Evolutionary conservation across 1,139 yeast genomes (phyloP), one percentile per base, ranked within the genome.

Genomic region (Hansenula sp.): DNA sequence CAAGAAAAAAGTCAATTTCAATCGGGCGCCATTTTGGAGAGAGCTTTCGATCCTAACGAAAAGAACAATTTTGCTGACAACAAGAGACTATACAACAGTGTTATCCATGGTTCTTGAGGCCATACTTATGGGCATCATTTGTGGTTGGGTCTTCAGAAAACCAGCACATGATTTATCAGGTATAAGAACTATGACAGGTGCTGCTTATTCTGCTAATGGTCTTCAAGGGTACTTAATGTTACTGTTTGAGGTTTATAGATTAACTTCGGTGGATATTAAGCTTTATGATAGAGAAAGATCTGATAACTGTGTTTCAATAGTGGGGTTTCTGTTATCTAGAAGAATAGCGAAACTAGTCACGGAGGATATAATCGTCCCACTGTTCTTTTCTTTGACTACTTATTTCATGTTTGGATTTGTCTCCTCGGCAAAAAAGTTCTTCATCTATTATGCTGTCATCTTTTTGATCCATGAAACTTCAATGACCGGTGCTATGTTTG

Each of bases 391-490:
- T 0, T 54, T 71, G 0, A 77, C 84, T 24, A 76, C 88, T 0
- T 88, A 84, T 57, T 88, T 84, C 63, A 84, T 88, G 94, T 77
- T 78, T 67, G 96, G 96, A 0, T 68, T 88, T 27, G 65, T 71
- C 0, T 70, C 68, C 35, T 61, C 49, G 3, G 74, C 66, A 58
- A 40, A 48, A 27, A 45, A 50, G 28, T 88, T 84, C 55, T 85
- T 83, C 53, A 70, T 78, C 3, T 88, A 77, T 60, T 81, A 84
- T 63, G 76, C 82, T 1, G 68, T 77, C 2, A 66, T 73, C 12
- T 62, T 88, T n/a, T 55, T 88, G 30, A 72, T 72, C 19, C 85
- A 83, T 48, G 62, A 79, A 44, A 70, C 74, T 32, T 75, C 84
- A 2, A 75, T 84, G 71, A 68, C 79, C 9, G 67, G 75, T 49